Percentiles rank a stretch among this genome's conserved stretches.
Evolutionary conservation across 306 rosid genomes (phyloP).

Genomic region (Luffa aegyptiaca): DNA sequence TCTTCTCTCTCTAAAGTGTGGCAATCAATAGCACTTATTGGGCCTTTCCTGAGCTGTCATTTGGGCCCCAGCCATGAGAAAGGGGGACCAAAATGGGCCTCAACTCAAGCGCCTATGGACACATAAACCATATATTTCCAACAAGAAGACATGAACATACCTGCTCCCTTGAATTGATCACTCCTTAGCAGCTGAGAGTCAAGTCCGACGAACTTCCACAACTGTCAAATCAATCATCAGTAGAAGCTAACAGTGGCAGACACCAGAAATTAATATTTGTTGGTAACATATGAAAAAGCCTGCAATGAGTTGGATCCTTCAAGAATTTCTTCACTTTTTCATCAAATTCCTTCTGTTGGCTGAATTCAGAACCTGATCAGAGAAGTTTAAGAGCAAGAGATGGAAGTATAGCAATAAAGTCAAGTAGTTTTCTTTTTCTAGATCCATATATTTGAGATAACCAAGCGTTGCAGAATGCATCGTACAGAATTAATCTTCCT

Average conservation of each 20-base stretch:
- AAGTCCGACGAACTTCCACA: background rate
- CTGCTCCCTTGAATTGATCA: background rate
- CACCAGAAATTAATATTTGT: background rate
- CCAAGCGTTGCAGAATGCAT: background rate
- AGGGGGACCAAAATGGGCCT: constrained; percentile 5
- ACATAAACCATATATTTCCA: background rate
- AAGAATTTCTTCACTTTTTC: background rate
- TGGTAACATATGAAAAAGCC: background rate
- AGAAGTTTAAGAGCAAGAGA: background rate
- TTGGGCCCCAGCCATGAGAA: constrained; percentile 1
- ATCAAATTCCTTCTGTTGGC: background rate
- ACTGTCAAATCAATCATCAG: background rate
- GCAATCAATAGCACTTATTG: constrained; percentile 5
- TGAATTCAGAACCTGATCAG: background rate
- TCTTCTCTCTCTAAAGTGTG: background rate
- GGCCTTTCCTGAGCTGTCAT: constrained; percentile 8
- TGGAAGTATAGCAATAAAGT: background rate
- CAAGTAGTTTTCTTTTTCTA: background rate
- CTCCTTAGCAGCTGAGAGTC: background rate
- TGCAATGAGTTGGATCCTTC: background rate
- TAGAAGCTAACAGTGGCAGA: background rate
- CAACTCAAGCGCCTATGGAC: background rate
- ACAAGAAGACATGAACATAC: constrained; percentile 4
- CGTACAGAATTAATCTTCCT: background rate
- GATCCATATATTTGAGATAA: background rate